Base-by-base conservation (phyloP, 2,329 filamentous ascomycete species). In the Cyanodermella asteris region DNA sequence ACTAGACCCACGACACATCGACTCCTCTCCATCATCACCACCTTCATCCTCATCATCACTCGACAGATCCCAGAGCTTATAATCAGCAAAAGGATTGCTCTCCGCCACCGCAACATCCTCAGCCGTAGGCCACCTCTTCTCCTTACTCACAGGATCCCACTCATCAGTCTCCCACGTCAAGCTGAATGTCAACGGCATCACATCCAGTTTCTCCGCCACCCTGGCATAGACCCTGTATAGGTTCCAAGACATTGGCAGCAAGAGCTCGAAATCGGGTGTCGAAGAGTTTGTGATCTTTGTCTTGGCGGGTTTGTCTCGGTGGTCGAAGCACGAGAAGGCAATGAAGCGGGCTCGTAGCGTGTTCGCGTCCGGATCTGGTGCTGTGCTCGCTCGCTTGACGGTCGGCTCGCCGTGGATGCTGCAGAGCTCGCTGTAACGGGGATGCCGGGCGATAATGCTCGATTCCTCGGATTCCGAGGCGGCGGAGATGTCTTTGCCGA, bases 141-240 rank as follows among this genome's bases (percentile, higher is more conserved):
- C 61, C 61, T 1, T n/a, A n/a, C n/a, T n/a, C n/a, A 80, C 69
- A 0, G 77, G 77, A 45, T 91, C 80, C 67, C 74, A 78, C 46
- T 93, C 82, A 12, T 78, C 77, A 6, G 81, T 91, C 51, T 91
- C 80, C 74, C 78, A 91, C 1, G 87, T 52, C 24, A 94, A 46
- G 20, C 57, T 60, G 31, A 84, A 51, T 20, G 50, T 50, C 33
- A 78, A 55, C 0, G 80, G 74, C 23, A 58, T 49, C 7, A 75
- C 36, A 1, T 50, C 55, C 38, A 90, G 78, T n/a, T 72, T 44
- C 34, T 64, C 70, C 0, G 71, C 73, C 1, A 78, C 72, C 6
- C 90, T 56, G 0, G 77, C 75, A 41, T 87, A 75, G 10, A 91
- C 63, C 3, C 69, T 62, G 38, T 93, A 94, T 5, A 82, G 66